Conservation (phyloP, 768 basidiomycete genomes). For the Rhodosporidiobolus odoratus region DNA sequence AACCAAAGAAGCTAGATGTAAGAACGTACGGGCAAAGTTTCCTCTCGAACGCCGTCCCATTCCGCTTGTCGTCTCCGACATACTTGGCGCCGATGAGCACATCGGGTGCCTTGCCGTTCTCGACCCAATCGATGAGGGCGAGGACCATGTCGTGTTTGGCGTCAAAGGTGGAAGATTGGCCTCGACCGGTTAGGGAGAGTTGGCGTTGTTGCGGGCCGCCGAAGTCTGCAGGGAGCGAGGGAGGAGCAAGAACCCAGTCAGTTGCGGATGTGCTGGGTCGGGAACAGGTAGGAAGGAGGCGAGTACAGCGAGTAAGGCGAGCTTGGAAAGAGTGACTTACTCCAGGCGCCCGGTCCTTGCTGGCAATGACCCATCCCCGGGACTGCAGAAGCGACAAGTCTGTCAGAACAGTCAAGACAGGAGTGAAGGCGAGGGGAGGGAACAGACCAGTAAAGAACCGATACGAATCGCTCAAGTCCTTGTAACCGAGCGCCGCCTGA, state of each 20-base stretch:
- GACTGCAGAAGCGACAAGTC: neutral
- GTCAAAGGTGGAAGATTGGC: slow-evolving; percentile 15
- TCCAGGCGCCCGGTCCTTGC: neutral
- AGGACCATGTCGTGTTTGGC: slow-evolving; percentile 35
- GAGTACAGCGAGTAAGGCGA: neutral
- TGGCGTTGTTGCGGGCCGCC: slow-evolving; percentile 17
- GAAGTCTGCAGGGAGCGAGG: slow-evolving; percentile 5
- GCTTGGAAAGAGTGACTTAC: too few relatives aligned
- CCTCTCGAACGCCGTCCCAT: slow-evolving; percentile 19
- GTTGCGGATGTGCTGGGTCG: too few relatives aligned
- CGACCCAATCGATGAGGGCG: slow-evolving; percentile 34
- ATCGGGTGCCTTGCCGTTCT: slow-evolving; percentile 31
- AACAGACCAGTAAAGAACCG: slow-evolving; percentile 6
- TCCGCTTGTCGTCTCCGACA: neutral
- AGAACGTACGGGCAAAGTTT: slow-evolving; percentile 29
- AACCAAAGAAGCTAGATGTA: too few relatives aligned
- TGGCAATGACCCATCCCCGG: neutral
- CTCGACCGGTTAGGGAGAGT: slow-evolving; percentile 4
- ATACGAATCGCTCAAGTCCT: slow-evolving; percentile 18
- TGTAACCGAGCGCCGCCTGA: slow-evolving; percentile 3
- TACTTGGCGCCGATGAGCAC: slow-evolving; percentile 25
- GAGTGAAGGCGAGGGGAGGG: neutral
- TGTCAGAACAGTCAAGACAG: too few relatives aligned
- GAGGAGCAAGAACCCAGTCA: too few relatives aligned
- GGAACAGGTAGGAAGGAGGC: neutral